These are phyloP conservation scores for Phytophthora ramorum DNA, from an alignment of 352 stramenopile genomes.

Conservation along the genomic window DNA sequence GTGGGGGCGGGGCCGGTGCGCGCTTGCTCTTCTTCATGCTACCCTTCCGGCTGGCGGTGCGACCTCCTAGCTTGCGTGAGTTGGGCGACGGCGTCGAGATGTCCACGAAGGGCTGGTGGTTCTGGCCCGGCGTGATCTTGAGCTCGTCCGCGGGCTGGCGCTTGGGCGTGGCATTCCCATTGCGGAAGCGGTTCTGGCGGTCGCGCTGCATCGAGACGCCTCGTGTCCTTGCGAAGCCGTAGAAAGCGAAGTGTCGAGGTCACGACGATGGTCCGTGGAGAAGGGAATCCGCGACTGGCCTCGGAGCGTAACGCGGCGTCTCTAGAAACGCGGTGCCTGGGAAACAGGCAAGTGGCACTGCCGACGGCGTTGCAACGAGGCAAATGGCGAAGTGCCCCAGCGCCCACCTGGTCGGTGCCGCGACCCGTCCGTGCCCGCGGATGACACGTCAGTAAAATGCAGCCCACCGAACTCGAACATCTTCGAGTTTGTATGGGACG, in stretches of 20 bases:
- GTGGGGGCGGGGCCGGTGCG: constrained; percentile 2
- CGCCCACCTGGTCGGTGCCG: constrained; percentile 26
- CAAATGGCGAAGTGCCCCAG: constrained; percentile 31
- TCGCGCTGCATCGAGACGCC: constrained; percentile 41
- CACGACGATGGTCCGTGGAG: constrained; percentile 22
- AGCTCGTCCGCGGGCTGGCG: constrained; percentile 35
- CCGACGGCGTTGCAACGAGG: constrained; percentile 25
- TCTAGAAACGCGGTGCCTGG: constrained; percentile 27
- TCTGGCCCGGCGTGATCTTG: constrained; percentile 59
- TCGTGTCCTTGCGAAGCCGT: constrained; percentile 20
- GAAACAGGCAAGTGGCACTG: constrained; percentile 39
- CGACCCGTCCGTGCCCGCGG: constrained; percentile 1
- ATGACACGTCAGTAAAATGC: constrained; percentile 32
- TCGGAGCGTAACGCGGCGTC: not conserved
- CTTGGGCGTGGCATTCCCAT: constrained; percentile 35
- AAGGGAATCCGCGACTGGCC: not conserved
- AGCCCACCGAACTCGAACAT: constrained; percentile 24
- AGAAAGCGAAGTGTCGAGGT: constrained; percentile 30
- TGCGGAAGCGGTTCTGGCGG: constrained; percentile 39
- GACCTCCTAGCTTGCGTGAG: constrained; percentile 10
- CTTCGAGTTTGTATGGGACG: constrained; percentile 24
- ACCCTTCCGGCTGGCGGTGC: constrained; percentile 8
- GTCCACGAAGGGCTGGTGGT: constrained; percentile 63
- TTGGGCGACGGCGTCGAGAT: constrained; percentile 68
- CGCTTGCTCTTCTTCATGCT: constrained; percentile 40